Evolutionary conservation across 148 eudicot species (phyloP).

Genomic region (Nyssa sinensis): DNA sequence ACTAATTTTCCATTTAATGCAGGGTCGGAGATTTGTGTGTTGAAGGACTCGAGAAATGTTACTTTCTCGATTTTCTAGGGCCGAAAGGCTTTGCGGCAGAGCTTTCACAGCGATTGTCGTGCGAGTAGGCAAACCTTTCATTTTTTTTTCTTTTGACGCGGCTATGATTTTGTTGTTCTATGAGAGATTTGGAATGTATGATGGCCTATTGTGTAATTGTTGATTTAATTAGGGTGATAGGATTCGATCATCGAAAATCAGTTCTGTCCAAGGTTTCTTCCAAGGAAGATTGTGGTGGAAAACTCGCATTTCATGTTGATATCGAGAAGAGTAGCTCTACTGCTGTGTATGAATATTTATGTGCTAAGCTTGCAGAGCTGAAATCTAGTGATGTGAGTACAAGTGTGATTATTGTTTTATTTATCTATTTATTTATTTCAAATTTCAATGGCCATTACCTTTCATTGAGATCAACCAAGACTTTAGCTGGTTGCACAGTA

Average conservation of each 20-base stretch:
- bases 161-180: neutral
- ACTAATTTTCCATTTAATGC: neutral
- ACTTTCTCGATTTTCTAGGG: conserved; percentile 84
- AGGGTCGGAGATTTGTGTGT: conserved; percentile 71
- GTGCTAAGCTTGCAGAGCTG: conserved; percentile 30
- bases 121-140: conserved; percentile 52
- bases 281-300: conserved; percentile 31
- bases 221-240: conserved; percentile 52
- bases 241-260: conserved; percentile 71
- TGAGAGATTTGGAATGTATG: neutral
- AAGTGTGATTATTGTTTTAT: conserved; percentile 1
- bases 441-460: neutral
- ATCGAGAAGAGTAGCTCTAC: conserved; percentile 71
- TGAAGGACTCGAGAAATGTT: conserved; percentile 71
- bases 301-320: conserved; percentile 55
- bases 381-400: conserved; percentile 38
- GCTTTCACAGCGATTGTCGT: conserved; percentile 50
- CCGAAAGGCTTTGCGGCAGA: conserved; percentile 60
- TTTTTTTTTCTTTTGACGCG: neutral
- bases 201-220: conserved; percentile 7
- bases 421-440: neutral
- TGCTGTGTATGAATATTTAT: conserved; percentile 69
- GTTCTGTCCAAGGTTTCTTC: conserved; percentile 35
- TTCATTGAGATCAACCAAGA: neutral
- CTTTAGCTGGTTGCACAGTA: neutral